Base-by-base conservation (phyloP, 208 protist genomes). In the Tritrichomonas foetus region DNA sequence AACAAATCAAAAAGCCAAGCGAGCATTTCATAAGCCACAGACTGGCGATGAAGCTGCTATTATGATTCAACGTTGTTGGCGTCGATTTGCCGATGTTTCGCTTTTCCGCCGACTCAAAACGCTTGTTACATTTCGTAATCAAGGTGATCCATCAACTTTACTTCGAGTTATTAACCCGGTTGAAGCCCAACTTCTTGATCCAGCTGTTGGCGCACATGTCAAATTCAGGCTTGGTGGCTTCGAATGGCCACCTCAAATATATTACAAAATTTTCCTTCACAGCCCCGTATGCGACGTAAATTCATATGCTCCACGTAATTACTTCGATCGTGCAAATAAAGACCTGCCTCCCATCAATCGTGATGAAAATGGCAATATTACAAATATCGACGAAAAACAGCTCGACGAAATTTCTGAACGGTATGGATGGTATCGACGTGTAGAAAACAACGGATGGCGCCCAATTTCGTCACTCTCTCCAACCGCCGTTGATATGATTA, bases 231-330 rank as follows among this genome's bases (percentile, higher is more conserved):
- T 96, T 3, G 95, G 95, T 30, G 95, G 95, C 33, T 44, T n/a
- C 20, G 41, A 44, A 33, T 96, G 95, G 74, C 95, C 95, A 22
- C 95, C 95, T 30, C 95, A 61, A n/a, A 94, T 96, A 53, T 96
- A 93, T 75, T 96, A 96, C 78, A 96, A 96, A 93, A 95, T 96
- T 41, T 96, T 95, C 75, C 84, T 94, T 36, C 95, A 96, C 22
- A 39, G n/a, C 14, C 50, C 94, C 25, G 33, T 96, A 44, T 93
- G 92, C 55, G 95, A 96, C 93, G 74, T 96, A 3, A 94, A 94
- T 50, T 66, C 95, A 57, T 96, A 95, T 93, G 94, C 95, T 33
- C 95, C 95, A 1, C 93, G 95, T 57, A 93, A 95, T 39, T 96
- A 96, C 39, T 50, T 33, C 22, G 72, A 92, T 44, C 53, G 89